Conservation (phyloP, 345 rosid genomes). For the Heritiera fomes region DNA sequence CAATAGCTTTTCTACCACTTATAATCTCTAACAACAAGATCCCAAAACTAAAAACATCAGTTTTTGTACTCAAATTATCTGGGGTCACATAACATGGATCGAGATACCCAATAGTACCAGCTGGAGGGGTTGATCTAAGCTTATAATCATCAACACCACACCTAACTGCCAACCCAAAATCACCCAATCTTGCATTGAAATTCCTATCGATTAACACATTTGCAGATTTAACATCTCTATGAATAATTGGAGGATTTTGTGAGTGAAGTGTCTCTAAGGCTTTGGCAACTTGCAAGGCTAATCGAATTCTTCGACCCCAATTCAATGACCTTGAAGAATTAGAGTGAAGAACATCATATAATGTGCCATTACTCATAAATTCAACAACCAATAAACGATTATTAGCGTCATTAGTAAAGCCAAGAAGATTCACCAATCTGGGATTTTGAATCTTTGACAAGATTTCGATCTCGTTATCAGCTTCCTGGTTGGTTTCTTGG, state of each 20-base stretch:
- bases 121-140: slow-evolving; percentile 92
- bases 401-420: slow-evolving; percentile 67
- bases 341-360: slow-evolving; percentile 87
- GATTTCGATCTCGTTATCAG: slow-evolving; percentile 93
- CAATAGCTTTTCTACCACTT: slow-evolving; percentile 95
- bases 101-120: slow-evolving; percentile 95
- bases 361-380: slow-evolving; percentile 88
- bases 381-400: slow-evolving; percentile 87
- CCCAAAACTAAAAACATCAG: slow-evolving; percentile 97
- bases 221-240: slow-evolving; percentile 97
- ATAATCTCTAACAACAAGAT: slow-evolving; percentile 90
- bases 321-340: slow-evolving; percentile 49
- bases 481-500: slow-evolving; percentile 62
- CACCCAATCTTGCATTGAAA: slow-evolving; percentile 88
- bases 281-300: slow-evolving; percentile 83
- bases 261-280: slow-evolving; percentile 78
- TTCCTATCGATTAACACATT: slow-evolving; percentile 89
- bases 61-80: slow-evolving; percentile 86
- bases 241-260: slow-evolving; percentile 75
- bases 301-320: slow-evolving; percentile 81
- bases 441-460: slow-evolving; percentile 89
- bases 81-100: slow-evolving; percentile 99
- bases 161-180: slow-evolving; percentile 89
- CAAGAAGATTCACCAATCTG: slow-evolving; percentile 82
- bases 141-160: slow-evolving; percentile 74